Conservation (phyloP, 2,329 filamentous ascomycete species). For the Chaetothyriales sp. region DNA sequence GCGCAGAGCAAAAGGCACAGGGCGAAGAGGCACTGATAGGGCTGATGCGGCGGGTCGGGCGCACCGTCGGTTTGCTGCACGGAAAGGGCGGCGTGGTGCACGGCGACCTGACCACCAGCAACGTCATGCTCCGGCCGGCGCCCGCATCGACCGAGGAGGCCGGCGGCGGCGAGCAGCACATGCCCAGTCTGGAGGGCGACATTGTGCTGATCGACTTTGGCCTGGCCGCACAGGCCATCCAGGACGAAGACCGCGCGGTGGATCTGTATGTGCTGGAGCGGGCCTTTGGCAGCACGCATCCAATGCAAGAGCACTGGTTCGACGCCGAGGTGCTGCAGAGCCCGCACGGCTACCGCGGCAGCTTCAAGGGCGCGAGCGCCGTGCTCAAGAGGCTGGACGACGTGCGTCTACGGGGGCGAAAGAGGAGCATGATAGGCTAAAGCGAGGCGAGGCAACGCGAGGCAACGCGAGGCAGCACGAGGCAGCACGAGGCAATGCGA, state of each 20-base stretch:
- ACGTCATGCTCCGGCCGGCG: constrained; percentile 60
- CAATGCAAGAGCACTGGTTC: constrained; percentile 66
- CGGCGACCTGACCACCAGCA: constrained; percentile 93
- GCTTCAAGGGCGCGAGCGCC: constrained; percentile 59
- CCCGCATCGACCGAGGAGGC: not conserved
- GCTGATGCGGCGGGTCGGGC: constrained; percentile 58
- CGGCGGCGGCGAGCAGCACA: constrained; percentile 7
- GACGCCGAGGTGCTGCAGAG: constrained; percentile 46
- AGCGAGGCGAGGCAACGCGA: not conserved
- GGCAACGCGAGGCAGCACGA: no score
- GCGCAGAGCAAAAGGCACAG: constrained; percentile 21
- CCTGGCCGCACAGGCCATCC: constrained; percentile 62
- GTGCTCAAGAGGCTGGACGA: constrained; percentile 78
- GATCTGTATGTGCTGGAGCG: constrained; percentile 92
- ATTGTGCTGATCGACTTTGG: constrained; percentile 92
- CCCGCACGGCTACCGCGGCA: constrained; percentile 51
- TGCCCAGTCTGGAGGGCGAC: constrained; percentile 46
- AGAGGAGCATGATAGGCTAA: constrained; percentile 91
- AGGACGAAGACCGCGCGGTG: constrained; percentile 88
- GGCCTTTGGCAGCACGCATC: constrained; percentile 90
- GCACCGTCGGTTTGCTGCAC: constrained; percentile 63
- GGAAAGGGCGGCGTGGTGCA: constrained; percentile 77
- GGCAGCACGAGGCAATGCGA: constrained; percentile 13
- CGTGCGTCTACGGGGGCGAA: constrained; percentile 82
- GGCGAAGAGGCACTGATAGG: constrained; percentile 39